Evolutionary conservation across 805 yeast genomes (phyloP).

Genomic region (Wickerhamiella shivajii): DNA sequence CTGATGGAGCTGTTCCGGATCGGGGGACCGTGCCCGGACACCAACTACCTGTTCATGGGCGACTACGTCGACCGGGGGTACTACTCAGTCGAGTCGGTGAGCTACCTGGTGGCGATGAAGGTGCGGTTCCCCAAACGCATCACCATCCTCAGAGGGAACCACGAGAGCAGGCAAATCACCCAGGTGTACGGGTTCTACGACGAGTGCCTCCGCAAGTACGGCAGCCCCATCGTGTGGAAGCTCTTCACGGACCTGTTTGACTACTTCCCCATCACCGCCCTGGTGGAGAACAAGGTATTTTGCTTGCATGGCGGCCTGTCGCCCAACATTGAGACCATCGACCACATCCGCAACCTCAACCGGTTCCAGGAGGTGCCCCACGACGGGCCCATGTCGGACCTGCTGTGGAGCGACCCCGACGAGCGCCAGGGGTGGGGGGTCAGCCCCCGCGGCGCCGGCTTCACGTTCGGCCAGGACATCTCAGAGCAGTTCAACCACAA

Average conservation of each 20-base stretch:
- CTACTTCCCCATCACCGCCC: constrained; percentile 89
- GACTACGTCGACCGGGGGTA: constrained; percentile 89
- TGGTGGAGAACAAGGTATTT: constrained; percentile 83
- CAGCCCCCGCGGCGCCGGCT: constrained; percentile 97
- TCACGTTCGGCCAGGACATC: constrained; percentile 95
- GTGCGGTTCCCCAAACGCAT: constrained; percentile 85
- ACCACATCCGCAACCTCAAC: constrained; percentile 83
- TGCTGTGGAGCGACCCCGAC: constrained; percentile 94
- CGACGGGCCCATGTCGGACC: constrained; percentile 96
- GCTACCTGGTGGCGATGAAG: constrained; percentile 86
- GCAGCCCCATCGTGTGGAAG: constrained; percentile 89
- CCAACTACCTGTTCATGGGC: constrained; percentile 74
- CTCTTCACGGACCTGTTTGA: constrained; percentile 86
- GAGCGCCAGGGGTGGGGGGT: constrained; percentile 98
- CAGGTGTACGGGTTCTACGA: constrained; percentile 95
- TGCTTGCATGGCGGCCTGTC: constrained; percentile 95
- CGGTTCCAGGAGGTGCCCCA: constrained; percentile 96
- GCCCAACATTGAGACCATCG: constrained; percentile 91
- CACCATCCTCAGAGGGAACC: constrained; percentile 89
- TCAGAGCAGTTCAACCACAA: constrained; percentile 92
- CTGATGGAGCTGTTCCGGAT: constrained; percentile 87
- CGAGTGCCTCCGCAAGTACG: constrained; percentile 89
- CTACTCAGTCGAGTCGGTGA: constrained; percentile 84
- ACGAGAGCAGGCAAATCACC: constrained; percentile 90
- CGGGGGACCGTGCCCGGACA: constrained; percentile 91